phyloP scores from a whole-genome alignment of 345 rosid species.

The Linum lewisii region DNA sequence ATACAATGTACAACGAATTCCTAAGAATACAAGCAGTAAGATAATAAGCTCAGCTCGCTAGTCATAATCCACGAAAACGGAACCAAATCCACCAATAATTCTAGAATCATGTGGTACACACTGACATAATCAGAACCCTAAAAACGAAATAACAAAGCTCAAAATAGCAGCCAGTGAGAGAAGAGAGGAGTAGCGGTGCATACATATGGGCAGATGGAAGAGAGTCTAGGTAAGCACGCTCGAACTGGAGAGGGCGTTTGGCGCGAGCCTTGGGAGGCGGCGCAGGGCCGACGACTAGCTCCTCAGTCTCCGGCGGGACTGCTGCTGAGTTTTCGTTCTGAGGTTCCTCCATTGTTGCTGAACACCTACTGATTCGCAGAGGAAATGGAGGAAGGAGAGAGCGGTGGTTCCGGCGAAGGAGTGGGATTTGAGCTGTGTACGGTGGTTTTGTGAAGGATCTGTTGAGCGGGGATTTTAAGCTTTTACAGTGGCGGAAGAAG shows the following conservation, averaged over 20 bases:
- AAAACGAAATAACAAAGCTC: neutral
- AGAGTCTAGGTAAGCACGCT: constrained; percentile 75
- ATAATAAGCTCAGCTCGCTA: no score
- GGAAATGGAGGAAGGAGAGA: neutral
- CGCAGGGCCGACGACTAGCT: constrained; percentile 57
- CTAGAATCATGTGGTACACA: neutral
- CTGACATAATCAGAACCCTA: neutral
- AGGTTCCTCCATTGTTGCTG: constrained; percentile 36
- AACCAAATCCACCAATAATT: no score
- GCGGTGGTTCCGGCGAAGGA: neutral
- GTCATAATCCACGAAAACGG: no score
- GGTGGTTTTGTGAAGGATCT: no score
- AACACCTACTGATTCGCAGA: neutral
- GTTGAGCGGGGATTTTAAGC: no score
- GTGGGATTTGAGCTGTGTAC: no score
- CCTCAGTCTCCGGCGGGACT: constrained; percentile 35
- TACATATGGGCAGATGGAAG: constrained; percentile 89
- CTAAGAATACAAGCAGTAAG: neutral
- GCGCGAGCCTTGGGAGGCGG: constrained; percentile 60
- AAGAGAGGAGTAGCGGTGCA: neutral
- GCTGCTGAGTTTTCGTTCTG: constrained; percentile 24
- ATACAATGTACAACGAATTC: neutral
- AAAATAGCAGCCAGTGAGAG: no score
- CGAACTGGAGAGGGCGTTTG: constrained; percentile 92
- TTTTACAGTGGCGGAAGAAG: no score